Evolutionary conservation across 192 early-diverging fungal genomes (phyloP), one percentile per base, ranked within the genome.

Genomic region (Allomyces macrogynus): DNA sequence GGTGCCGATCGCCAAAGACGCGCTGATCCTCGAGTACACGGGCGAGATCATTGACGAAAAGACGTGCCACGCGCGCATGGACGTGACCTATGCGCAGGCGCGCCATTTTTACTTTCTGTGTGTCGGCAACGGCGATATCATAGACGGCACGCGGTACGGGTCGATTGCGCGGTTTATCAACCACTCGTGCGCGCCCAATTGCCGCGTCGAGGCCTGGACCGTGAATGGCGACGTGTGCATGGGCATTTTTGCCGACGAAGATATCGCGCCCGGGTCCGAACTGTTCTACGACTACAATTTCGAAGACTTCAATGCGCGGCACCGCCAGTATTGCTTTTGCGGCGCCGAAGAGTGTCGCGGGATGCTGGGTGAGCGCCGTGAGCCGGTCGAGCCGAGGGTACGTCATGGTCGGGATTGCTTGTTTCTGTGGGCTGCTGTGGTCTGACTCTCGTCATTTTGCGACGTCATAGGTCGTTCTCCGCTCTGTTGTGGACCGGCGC

Each of bases 211-310:
- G 70, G 91, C 89, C 71, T 92, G 86, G 84, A 61, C 62, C 5
- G 73, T 81, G 16, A 81, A 83, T 66, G 88, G 87, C 1, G 90
- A 92, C 67, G 81, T 76, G 64, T 71, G 73, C 61, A 75, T 91
- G 63, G 90, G 89, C 8, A 69, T 92, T 24, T 89, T 92, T 71
- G 78, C 89, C 4, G 73, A 74, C 10, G 66, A 74, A 66, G 82
- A 91, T 42, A 91, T 92, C 44, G 64, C 77, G 25, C 73, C 80
- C 1, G 76, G 77, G 11, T 49, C 79, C 4, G 90, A 92, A 67
- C 68, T 92, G 60, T 87, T 83, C 57, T 92, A 92, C 65, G 90
- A 92, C 72, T 92, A 92, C 67, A 81, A 84, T n/a, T 92, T 89
- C 68, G 78, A 84, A 12, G 69, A 74, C 0, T 90, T 86, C 70